phyloP scores from a whole-genome alignment of 352 stramenopile genomes.

The Saprolegnia parasitica region DNA sequence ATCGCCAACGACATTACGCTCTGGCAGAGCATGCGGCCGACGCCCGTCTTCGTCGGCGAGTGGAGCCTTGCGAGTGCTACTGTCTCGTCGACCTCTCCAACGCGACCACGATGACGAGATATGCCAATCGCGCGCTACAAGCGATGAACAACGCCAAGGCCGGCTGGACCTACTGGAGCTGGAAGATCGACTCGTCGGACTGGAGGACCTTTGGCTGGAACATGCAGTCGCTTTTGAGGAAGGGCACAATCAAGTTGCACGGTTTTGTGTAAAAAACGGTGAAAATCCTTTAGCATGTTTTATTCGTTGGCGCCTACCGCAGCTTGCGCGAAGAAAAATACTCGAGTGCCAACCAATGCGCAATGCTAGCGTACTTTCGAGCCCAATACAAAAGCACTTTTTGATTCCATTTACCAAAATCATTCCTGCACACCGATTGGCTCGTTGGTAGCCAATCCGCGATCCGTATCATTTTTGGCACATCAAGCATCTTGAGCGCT shows the following conservation, averaged over 20 bases:
- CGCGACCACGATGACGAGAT: background rate
- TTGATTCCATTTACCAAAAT: too few relatives aligned
- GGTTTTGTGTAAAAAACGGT: background rate
- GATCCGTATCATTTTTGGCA: too few relatives aligned
- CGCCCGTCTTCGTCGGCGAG: background rate
- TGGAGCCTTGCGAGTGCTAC: background rate
- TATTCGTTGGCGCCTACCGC: too few relatives aligned
- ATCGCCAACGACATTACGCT: background rate
- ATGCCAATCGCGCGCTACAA: background rate
- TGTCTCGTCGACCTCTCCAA: background rate
- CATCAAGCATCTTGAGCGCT: too few relatives aligned
- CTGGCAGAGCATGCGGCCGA: background rate
- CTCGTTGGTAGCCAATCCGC: too few relatives aligned
- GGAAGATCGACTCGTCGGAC: background rate
- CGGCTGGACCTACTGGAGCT: background rate
- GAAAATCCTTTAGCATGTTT: too few relatives aligned
- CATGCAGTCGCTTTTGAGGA: background rate
- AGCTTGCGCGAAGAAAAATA: too few relatives aligned
- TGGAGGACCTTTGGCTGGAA: background rate
- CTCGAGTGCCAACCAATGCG: too few relatives aligned
- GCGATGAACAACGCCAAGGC: background rate
- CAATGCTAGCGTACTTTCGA: too few relatives aligned
- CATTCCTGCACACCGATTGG: too few relatives aligned
- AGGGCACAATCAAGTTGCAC: background rate
- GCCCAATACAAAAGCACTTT: too few relatives aligned